A percentile compares a stretch with the other conserved stretches of the same genome.
Conservation (phyloP, 148 eudicot genomes). For the Oxyria digyna region DNA sequence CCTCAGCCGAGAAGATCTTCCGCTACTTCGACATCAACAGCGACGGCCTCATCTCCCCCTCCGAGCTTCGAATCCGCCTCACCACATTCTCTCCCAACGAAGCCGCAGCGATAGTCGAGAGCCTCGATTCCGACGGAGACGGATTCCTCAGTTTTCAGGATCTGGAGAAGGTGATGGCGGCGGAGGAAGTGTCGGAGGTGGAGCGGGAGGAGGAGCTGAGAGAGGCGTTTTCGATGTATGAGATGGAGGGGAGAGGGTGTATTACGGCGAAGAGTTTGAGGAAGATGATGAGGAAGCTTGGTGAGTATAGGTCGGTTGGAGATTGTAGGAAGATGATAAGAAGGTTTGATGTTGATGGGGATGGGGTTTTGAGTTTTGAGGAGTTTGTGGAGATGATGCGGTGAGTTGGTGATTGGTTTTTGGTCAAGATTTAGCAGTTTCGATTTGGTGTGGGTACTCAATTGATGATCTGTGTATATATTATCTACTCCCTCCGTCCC, state of each 20-base stretch:
- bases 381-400: slow-evolving; percentile 27
- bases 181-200: slow-evolving; percentile 37
- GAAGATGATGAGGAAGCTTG: slow-evolving; percentile 22
- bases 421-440: neutral
- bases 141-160: slow-evolving; percentile 15
- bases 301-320: slow-evolving; percentile 13
- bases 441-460: neutral
- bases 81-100: slow-evolving; percentile 17
- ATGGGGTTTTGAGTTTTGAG: slow-evolving; percentile 22
- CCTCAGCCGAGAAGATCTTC: slow-evolving; percentile 16
- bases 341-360: slow-evolving; percentile 18
- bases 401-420: neutral
- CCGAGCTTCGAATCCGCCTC: slow-evolving; percentile 27
- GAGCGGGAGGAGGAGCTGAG: slow-evolving; percentile 18
- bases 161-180: slow-evolving; percentile 10
- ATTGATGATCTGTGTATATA: no score
- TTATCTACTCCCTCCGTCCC: no score
- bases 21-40: slow-evolving; percentile 26
- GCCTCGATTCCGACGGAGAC: slow-evolving; percentile 32
- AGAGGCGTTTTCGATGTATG: slow-evolving; percentile 29
- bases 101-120: slow-evolving; percentile 27
- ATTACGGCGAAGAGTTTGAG: slow-evolving; percentile 25
- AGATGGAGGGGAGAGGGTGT: slow-evolving; percentile 10
- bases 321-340: slow-evolving; percentile 21
- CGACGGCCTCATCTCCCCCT: slow-evolving; percentile 34